A percentile compares a stretch with the other conserved stretches of the same genome.
Evolutionary conservation across 2,329 filamentous ascomycete genomes (phyloP).

Genomic region (Fusarium bulbicola): DNA sequence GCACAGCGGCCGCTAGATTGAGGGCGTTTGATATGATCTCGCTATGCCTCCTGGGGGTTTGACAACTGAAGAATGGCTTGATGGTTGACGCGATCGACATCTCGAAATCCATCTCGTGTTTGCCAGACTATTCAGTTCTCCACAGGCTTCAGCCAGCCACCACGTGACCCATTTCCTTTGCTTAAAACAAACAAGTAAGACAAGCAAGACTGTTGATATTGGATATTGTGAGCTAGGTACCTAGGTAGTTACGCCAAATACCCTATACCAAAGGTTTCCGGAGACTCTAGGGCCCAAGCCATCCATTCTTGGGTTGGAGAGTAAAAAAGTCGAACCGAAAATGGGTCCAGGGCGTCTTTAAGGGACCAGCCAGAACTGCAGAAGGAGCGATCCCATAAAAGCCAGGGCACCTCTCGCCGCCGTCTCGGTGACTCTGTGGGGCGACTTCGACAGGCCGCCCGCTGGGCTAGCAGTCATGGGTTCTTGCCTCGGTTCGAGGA

Average conservation of each 20-base stretch:
- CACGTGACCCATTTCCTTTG: neutral
- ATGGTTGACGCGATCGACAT: neutral
- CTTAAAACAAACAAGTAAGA: neutral
- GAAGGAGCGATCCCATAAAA: neutral
- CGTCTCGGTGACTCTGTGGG: constrained; percentile 22
- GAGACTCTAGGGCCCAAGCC: constrained; percentile 4
- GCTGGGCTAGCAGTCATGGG: neutral
- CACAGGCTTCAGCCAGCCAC: neutral
- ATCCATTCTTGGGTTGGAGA: neutral
- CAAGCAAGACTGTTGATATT: constrained; percentile 1
- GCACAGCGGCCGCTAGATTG: constrained; percentile 41
- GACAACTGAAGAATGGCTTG: neutral
- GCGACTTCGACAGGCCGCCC: neutral
- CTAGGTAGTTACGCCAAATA: neutral
- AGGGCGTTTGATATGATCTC: constrained; percentile 31
- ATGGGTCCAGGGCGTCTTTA: neutral
- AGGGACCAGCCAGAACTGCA: neutral
- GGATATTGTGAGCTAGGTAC: neutral
- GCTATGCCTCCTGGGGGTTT: neutral
- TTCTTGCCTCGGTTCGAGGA: constrained; percentile 23
- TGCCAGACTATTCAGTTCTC: neutral
- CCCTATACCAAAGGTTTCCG: neutral
- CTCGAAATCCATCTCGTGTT: neutral
- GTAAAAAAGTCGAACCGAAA: neutral
- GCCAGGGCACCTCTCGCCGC: constrained; percentile 3